A percentile compares a stretch with the other conserved stretches of the same genome.
phyloP scores from a whole-genome alignment of 2,329 filamentous ascomycete genomes.

The Fusarium heterosporum region DNA sequence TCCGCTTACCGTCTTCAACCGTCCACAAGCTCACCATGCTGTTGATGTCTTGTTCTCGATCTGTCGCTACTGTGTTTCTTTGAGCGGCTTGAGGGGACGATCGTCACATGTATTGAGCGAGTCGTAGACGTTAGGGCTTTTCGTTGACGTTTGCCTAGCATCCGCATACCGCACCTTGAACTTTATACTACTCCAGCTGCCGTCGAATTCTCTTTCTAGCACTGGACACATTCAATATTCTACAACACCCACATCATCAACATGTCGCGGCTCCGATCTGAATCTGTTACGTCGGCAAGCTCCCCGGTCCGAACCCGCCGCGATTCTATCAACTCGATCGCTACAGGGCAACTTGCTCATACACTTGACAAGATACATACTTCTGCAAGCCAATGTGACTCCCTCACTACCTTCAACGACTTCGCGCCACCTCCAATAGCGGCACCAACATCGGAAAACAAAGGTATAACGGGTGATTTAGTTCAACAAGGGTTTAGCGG shows the following conservation, averaged over 20 bases:
- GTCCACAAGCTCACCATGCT: conserved; percentile 38
- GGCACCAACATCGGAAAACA: conserved; percentile 71
- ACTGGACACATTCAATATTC: background rate
- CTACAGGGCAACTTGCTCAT: conserved; percentile 78
- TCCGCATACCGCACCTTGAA: conserved; percentile 1
- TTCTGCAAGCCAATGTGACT: conserved; percentile 85
- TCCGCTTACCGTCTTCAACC: conserved; percentile 21
- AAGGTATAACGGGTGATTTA: conserved; percentile 76
- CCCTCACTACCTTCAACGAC: conserved; percentile 93
- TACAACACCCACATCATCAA: conserved; percentile 11
- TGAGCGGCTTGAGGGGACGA: conserved; percentile 30
- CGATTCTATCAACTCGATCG: conserved; percentile 56
- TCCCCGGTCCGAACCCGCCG: conserved; percentile 54
- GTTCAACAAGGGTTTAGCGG: conserved; percentile 90
- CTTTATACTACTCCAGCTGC: conserved; percentile 1
- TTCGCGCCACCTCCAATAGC: conserved; percentile 78
- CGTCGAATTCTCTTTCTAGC: background rate
- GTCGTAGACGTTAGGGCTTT: conserved; percentile 7
- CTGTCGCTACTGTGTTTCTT: conserved; percentile 26
- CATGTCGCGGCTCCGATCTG: conserved; percentile 49
- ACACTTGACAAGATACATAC: conserved; percentile 89
- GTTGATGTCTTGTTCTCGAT: conserved; percentile 24
- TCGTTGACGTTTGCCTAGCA: conserved; percentile 2
- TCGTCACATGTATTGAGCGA: conserved; percentile 30
- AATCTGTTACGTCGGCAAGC: conserved; percentile 46